phyloP scores from a whole-genome alignment of 352 stramenopile genomes.

The Globisporangium ultimum region DNA sequence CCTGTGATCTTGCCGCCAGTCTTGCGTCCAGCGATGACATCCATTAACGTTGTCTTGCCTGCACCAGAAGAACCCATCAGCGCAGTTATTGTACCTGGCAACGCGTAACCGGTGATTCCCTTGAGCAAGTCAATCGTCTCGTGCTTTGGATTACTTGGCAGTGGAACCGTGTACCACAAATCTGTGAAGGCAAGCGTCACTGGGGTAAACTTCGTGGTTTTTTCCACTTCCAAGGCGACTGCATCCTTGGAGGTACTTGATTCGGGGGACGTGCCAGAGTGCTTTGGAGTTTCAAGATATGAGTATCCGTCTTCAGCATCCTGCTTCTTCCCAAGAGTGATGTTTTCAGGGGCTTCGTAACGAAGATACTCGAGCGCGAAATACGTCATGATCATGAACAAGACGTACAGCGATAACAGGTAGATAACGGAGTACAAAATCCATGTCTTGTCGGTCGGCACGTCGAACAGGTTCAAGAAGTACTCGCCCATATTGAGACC shows the following conservation, averaged over 20 bases:
- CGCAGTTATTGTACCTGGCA: no score
- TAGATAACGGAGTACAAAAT: constrained; percentile 38
- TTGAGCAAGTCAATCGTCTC: constrained; percentile 30
- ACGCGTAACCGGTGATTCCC: constrained; percentile 25
- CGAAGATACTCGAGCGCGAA: neutral
- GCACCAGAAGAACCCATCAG: no score
- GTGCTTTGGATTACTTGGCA: constrained; percentile 25
- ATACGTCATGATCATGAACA: neutral
- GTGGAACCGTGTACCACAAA: no score
- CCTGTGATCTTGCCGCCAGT: no score
- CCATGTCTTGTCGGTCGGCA: constrained; percentile 25
- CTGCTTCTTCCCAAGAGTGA: constrained; percentile 29
- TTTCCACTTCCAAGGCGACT: no score
- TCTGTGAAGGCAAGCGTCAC: constrained; percentile 33
- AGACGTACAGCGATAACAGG: constrained; percentile 23
- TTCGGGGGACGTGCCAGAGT: no score
- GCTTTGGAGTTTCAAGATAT: no score
- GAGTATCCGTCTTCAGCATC: no score
- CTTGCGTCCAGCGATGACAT: no score
- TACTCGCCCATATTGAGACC: constrained; percentile 37
- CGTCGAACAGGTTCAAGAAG: constrained; percentile 30
- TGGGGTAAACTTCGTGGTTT: no score
- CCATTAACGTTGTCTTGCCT: no score
- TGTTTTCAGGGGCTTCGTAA: neutral
- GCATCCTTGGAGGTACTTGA: no score